Base-by-base conservation (phyloP, 2,329 filamentous ascomycete genomes). In the Ceratocystis diversiconidia region DNA sequence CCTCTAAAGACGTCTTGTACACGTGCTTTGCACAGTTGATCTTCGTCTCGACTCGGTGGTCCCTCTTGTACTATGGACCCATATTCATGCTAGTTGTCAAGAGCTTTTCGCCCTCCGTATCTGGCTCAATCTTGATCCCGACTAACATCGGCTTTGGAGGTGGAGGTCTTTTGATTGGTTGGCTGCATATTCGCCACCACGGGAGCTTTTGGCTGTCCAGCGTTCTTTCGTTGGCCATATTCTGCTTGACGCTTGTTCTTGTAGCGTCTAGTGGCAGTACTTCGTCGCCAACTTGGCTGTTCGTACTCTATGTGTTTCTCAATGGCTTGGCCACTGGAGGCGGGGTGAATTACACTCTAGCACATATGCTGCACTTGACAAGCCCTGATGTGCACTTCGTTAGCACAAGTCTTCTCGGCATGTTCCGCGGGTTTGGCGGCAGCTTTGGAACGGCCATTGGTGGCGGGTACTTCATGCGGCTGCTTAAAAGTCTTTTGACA, bases 21-120 rank as follows among this genome's bases (percentile, higher is more conserved):
- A 87, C 87, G 0, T 92, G 89, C 71, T 71, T 92, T 25, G 82
- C 86, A 0, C 89, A 90, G 62, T 79, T 92, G 0, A 85, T 87
- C 22, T 82, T 90, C 73, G 92, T 95, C 88, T 85, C 88, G 72
- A 81, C 87, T 1, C 85, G 90, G 66, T 95, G 89, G 90, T 81
- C 80, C 5, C 80, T 95, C 1, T 78, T 95, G 6, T 94, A 91
- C 77, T 95, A 90, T 74, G 82, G 86, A 0, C 90, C 90, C 0
- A 84, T 90, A 55, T 92, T 90, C 70, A 87, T 89, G 43, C 84
- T 94, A 66, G 87, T 88, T 2, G 86, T 94, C 1, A 83, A 86
- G 1, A 83, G 83, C 65, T 87, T 87, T 76, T 75, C 80, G 0
- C 86, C 88, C 0, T 86, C 88, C 0, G 77, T 83, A 1, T 87